Evolutionary conservation across 2,329 filamentous ascomycete species (phyloP), one percentile per base, ranked within the genome.

Genomic region (Colletotrichum magnum): DNA sequence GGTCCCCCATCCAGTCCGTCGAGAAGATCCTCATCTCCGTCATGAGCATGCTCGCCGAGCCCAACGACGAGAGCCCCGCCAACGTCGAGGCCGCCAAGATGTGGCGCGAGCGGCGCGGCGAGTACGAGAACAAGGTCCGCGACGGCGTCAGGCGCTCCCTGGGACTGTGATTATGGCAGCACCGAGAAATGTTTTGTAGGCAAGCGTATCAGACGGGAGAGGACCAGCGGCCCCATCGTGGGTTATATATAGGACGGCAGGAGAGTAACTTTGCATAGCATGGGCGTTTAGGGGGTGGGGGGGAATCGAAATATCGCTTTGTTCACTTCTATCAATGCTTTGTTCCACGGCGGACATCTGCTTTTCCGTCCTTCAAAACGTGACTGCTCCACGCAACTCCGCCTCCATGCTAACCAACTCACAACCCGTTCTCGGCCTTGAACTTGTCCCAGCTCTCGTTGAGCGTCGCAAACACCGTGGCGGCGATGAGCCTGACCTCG

Each of bases 1-100:
- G 95, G 95, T 95, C 93, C 32, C 95, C 95, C 13, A 97, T 98
- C 72, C 96, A 98, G 84, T 96, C 93, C 69, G 95, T 98, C 74
- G 96, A 98, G 84, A 98, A 98, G 86, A 98, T 98, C 74, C 86
- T 98, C 74, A 94, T 98, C 67, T 94, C 91, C 56, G 95, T 98
- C 70, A 98, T 98, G 92, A 97, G 94, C 82, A 98, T 98, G 95
- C 89, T 98, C 53, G 95, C 95, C 1, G 95, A 97, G 83, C 95
- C 95, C 69, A 98, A 98, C 81, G 95, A 98, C 78, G 95, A 98
- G 87, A 96, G 93, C 73, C 95, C 95, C 0, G 95, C 95, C 67
- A 98, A 98, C 78, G 93, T 98, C 50, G 95, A 98, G 83, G 95
- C 95, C 1, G 95, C 95, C 68, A 94, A 96, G 84, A 94, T 97